phyloP scores from a whole-genome alignment of 2,329 filamentous ascomycete species.

The Parascedosporium putredinis region DNA sequence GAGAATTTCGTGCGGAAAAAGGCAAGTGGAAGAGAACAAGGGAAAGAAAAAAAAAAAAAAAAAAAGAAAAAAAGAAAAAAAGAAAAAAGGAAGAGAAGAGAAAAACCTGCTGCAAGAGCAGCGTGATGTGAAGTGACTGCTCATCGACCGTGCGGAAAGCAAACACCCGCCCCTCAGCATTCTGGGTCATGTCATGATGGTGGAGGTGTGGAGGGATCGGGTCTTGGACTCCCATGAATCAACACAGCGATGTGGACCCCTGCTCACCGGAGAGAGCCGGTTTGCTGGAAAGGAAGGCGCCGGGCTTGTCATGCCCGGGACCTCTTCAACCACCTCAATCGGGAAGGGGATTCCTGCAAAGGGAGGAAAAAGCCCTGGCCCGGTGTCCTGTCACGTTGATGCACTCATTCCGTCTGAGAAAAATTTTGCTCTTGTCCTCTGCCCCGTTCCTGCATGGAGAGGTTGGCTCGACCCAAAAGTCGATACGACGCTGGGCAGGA shows the following conservation, averaged over 20 bases:
- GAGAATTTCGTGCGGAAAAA: no score
- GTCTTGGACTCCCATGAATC: not conserved
- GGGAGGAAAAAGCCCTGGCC: not conserved
- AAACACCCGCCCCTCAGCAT: not conserved
- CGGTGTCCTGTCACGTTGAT: not conserved
- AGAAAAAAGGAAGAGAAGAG: not conserved
- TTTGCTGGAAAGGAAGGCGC: constrained; percentile 5
- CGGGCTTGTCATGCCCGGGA: not conserved
- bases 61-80: not conserved
- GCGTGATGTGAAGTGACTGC: not conserved
- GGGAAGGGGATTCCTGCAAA: not conserved
- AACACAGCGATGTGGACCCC: not conserved
- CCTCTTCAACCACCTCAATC: not conserved
- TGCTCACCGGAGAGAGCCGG: constrained; percentile 6
- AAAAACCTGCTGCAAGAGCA: not conserved
- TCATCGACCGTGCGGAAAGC: not conserved
- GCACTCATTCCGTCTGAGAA: not conserved
- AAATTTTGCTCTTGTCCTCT: not conserved
- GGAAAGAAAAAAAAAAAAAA: not conserved
- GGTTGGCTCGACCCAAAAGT: not conserved
- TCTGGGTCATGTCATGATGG: not conserved
- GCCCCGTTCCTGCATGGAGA: constrained; percentile 2
- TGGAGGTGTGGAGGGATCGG: not conserved
- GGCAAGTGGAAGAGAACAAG: not conserved
- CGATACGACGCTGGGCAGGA: not conserved